A percentile compares a stretch with the other conserved stretches of the same genome.
Evolutionary conservation across 805 yeast genomes (phyloP).

Genomic region (Metschnikowia kunwiensis): DNA sequence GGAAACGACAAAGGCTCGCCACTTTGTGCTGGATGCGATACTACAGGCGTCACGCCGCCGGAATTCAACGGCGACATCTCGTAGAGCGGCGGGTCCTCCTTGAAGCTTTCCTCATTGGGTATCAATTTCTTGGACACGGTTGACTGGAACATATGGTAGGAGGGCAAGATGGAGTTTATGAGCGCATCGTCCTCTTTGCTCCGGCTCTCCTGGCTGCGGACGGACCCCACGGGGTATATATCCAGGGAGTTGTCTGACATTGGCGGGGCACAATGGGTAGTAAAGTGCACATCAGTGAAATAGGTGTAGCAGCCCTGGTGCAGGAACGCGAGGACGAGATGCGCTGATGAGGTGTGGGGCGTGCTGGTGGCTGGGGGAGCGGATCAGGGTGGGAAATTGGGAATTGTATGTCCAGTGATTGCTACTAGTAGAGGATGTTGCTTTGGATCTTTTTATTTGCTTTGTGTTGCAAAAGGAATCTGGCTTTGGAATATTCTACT

Average conservation of each 20-base stretch:
- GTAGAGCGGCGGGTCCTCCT: constrained; percentile 40
- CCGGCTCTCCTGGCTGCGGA: constrained; percentile 10
- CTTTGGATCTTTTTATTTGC: no score
- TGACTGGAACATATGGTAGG: constrained; percentile 44
- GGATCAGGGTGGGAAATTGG: no score
- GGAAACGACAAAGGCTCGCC: constrained; percentile 12
- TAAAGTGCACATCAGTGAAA: not conserved
- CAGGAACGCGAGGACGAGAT: not conserved
- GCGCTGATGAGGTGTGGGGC: no score
- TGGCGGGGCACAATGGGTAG: not conserved
- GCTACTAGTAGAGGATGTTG: no score
- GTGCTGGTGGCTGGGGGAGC: no score
- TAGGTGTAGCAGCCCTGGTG: constrained; percentile 1
- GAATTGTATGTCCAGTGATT: no score
- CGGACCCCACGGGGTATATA: constrained; percentile 9
- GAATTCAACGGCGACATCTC: constrained; percentile 20
- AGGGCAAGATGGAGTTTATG: constrained; percentile 38
- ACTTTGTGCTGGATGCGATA: constrained; percentile 3
- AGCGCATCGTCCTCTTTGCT: constrained; percentile 26
- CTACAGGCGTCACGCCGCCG: constrained; percentile 18
- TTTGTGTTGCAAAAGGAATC: not conserved
- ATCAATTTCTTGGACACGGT: constrained; percentile 38
- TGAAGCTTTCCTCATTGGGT: constrained; percentile 37
- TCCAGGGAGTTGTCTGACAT: constrained; percentile 11
- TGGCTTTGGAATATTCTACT: no score